Evolutionary conservation across 495 filamentous ascomycete genomes (phyloP).

Genomic region (Neurospora sp.): DNA sequence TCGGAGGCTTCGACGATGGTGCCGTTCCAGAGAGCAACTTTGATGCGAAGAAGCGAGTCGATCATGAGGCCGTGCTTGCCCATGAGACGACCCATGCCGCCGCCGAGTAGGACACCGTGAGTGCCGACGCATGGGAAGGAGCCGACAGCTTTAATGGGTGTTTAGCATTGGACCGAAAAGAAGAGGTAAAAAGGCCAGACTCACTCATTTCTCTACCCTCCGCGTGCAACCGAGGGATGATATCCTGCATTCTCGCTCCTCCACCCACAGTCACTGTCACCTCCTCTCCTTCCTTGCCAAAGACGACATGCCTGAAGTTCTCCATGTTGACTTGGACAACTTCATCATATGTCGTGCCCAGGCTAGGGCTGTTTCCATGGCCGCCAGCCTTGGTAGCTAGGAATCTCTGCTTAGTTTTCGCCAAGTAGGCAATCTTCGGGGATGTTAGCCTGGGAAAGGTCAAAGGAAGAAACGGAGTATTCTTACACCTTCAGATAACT

Average conservation of each 20-base stretch:
- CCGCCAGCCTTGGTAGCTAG: neutral
- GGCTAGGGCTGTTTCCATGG: neutral
- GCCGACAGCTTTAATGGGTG: conserved; percentile 15
- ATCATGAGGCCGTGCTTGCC: conserved; percentile 40
- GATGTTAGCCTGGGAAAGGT: neutral
- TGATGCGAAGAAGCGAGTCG: conserved; percentile 38
- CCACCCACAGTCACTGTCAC: conserved; percentile 5
- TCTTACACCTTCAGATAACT: neutral
- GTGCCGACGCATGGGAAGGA: conserved; percentile 39
- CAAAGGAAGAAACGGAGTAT: neutral
- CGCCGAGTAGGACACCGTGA: conserved; percentile 41
- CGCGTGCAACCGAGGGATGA: neutral
- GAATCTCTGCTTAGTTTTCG: neutral
- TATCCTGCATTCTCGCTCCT: conserved; percentile 3
- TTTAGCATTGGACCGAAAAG: neutral
- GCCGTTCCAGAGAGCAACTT: conserved; percentile 40
- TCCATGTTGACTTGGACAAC: conserved; percentile 7
- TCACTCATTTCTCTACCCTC: neutral
- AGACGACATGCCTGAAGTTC: neutral
- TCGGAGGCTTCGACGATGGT: conserved; percentile 22
- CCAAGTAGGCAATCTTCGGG: neutral
- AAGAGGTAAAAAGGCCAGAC: neutral
- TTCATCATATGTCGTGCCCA: neutral
- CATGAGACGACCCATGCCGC: conserved; percentile 42
- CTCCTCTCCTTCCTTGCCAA: neutral